These are phyloP conservation scores for Cymbidium sinense DNA, from an alignment of 106 monocot species.

Conservation along the genomic window DNA sequence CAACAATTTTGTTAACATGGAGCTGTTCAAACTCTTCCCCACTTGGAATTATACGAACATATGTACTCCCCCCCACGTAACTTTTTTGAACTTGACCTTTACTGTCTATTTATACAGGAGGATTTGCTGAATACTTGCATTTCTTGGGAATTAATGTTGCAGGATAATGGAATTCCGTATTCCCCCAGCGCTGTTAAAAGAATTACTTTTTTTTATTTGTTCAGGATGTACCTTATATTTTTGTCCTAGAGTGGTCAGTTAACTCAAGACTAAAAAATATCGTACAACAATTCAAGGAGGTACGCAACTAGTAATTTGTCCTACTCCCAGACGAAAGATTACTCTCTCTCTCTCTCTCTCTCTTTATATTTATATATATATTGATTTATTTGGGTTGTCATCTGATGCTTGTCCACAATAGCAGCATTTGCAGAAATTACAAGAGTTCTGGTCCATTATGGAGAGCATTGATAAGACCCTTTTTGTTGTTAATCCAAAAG, in stretches of 20 bases:
- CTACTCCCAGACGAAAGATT: background rate
- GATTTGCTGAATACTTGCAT: too few relatives aligned
- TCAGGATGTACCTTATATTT: conserved; percentile 8
- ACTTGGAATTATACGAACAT: too few relatives aligned
- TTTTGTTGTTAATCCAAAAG: conserved; percentile 33
- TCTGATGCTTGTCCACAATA: background rate
- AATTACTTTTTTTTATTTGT: background rate
- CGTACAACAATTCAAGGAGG: conserved; percentile 2
- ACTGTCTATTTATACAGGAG: too few relatives aligned
- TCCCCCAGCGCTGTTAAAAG: too few relatives aligned
- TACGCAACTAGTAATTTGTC: background rate
- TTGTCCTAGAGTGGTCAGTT: background rate
- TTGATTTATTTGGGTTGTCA: too few relatives aligned
- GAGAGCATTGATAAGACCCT: conserved; percentile 40
- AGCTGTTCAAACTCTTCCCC: too few relatives aligned
- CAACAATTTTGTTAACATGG: too few relatives aligned
- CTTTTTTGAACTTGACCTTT: too few relatives aligned
- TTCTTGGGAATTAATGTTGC: too few relatives aligned
- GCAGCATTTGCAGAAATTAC: conserved; percentile 43
- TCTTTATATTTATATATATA: background rate
- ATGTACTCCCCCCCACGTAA: too few relatives aligned
- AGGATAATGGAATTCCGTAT: too few relatives aligned
- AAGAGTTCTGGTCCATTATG: conserved; percentile 47
- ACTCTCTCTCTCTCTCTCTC: background rate
- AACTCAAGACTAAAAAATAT: conserved; percentile 7